These are phyloP conservation scores for Lasiodiplodia sp. DNA, from an alignment of 2,329 filamentous ascomycete genomes.

Conservation along the genomic window DNA sequence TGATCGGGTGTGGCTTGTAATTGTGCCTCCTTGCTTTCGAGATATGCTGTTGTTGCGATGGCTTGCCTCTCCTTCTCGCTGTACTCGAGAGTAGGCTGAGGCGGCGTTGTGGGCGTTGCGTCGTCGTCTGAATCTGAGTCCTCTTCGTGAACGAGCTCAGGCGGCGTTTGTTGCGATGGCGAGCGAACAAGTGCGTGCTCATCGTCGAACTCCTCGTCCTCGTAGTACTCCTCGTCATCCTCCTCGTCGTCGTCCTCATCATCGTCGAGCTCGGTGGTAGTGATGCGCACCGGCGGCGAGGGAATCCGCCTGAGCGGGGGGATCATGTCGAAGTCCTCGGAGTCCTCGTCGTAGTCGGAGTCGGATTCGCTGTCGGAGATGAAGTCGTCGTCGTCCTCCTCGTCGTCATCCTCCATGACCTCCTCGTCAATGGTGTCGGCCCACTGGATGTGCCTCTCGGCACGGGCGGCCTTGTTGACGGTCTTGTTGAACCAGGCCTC, in stretches of 20 bases:
- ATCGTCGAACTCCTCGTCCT: slow-evolving; percentile 56
- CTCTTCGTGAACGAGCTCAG: slow-evolving; percentile 58
- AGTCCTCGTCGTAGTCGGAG: slow-evolving; percentile 61
- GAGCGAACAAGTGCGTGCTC: slow-evolving; percentile 56
- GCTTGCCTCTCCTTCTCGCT: slow-evolving; percentile 54
- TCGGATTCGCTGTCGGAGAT: slow-evolving; percentile 61
- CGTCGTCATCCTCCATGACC: slow-evolving; percentile 73
- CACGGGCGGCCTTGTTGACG: slow-evolving; percentile 74
- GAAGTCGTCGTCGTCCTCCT: slow-evolving; percentile 62
- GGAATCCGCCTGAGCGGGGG: slow-evolving; percentile 49
- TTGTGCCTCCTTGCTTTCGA: slow-evolving; percentile 43
- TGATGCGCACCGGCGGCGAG: slow-evolving; percentile 52
- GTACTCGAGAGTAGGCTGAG: slow-evolving; percentile 55
- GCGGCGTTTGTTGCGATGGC: slow-evolving; percentile 53
- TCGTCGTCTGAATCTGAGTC: slow-evolving; percentile 56
- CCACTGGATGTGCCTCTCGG: slow-evolving; percentile 82
- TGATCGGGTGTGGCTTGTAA: slow-evolving; percentile 30
- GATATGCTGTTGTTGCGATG: slow-evolving; percentile 56
- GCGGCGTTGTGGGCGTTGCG: slow-evolving; percentile 55
- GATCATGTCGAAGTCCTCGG: slow-evolving; percentile 55
- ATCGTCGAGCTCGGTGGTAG: slow-evolving; percentile 50
- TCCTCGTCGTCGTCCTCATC: slow-evolving; percentile 55
- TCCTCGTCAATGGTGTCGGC: slow-evolving; percentile 80
- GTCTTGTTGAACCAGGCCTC: slow-evolving; percentile 98
- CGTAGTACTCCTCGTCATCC: slow-evolving; percentile 55